phyloP scores from a whole-genome alignment of 345 rosid species.

The Aquilaria yunnanensis region DNA sequence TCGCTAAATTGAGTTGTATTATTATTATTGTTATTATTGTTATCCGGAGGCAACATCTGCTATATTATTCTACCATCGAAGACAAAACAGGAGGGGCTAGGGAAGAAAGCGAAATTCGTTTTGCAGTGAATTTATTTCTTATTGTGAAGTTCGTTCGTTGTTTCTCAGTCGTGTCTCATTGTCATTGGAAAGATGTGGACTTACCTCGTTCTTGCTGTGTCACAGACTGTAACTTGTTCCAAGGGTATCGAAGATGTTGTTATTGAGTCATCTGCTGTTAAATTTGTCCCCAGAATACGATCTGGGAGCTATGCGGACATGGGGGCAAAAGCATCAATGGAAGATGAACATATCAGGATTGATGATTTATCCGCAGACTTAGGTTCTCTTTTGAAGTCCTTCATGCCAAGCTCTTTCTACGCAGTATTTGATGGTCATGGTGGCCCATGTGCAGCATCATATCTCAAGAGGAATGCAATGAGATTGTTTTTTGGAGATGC shows the following conservation, averaged over 20 bases:
- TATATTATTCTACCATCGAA: too few relatives aligned
- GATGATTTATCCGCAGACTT: conserved; percentile 67
- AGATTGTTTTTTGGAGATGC: conserved; percentile 63
- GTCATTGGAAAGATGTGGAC: not conserved
- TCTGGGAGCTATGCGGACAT: conserved; percentile 77
- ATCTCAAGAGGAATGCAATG: conserved; percentile 63
- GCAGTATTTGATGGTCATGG: conserved; percentile 97
- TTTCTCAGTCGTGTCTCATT: not conserved
- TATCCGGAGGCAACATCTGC: not conserved
- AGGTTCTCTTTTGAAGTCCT: conserved; percentile 43
- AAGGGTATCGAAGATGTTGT: conserved; percentile 25
- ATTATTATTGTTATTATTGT: not conserved
- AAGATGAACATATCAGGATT: conserved; percentile 72
- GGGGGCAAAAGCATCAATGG: conserved; percentile 66
- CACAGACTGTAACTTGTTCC: conserved; percentile 33
- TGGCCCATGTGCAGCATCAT: conserved; percentile 82
- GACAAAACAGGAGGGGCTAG: too few relatives aligned
- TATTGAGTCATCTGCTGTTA: conserved; percentile 26
- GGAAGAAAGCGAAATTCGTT: not conserved
- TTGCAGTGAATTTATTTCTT: not conserved
- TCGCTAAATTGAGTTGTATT: not conserved
- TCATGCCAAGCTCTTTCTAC: conserved; percentile 71
- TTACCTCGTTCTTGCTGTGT: conserved; percentile 9
- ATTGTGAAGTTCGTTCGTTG: not conserved
- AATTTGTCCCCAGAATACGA: conserved; percentile 52